Evolutionary conservation across 805 yeast species (phyloP).

Genomic region (Dipodascopsis uninucleata): DNA sequence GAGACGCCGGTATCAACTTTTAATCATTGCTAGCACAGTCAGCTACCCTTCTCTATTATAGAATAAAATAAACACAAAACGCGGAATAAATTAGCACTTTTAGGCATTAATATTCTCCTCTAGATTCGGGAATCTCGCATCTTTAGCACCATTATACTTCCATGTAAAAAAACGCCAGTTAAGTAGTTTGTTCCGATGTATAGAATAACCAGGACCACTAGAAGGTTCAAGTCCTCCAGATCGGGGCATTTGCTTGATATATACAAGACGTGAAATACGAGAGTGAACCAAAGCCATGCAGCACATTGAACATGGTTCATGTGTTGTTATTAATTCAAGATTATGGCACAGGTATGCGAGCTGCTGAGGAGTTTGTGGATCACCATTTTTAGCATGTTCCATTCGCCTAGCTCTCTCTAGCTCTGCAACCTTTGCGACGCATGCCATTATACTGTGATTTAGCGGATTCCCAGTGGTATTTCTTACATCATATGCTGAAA

Average conservation of each 20-base stretch:
- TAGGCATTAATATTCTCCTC: conserved; percentile 10
- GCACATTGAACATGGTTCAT: conserved; percentile 97
- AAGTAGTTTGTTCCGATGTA: conserved; percentile 69
- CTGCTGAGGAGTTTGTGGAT: conserved; percentile 10
- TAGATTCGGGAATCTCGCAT: conserved; percentile 1
- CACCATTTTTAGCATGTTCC: conserved; percentile 4
- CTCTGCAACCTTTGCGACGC: conserved; percentile 61
- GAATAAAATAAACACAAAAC: too few species aligned
- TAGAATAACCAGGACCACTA: conserved; percentile 64
- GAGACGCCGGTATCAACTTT: too few species aligned
- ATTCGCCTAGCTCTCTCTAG: conserved; percentile 46
- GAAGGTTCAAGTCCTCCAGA: conserved; percentile 56
- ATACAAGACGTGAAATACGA: conserved; percentile 66
- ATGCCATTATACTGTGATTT: conserved; percentile 71
- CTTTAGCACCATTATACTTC: conserved; percentile 53
- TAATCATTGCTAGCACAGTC: too few species aligned
- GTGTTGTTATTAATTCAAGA: conserved; percentile 78
- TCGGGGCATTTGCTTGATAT: conserved; percentile 45
- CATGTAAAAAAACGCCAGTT: conserved; percentile 88
- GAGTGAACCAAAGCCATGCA: conserved; percentile 94
- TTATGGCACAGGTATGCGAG: conserved; percentile 66
- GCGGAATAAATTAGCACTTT: background rate
- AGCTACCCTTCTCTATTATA: too few species aligned
- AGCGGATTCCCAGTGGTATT: conserved; percentile 46
- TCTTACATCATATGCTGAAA: conserved; percentile 44